Evolutionary conservation across 495 filamentous ascomycete species (phyloP), one percentile per base, ranked within the genome.

Genomic region (Zalerion maritima): DNA sequence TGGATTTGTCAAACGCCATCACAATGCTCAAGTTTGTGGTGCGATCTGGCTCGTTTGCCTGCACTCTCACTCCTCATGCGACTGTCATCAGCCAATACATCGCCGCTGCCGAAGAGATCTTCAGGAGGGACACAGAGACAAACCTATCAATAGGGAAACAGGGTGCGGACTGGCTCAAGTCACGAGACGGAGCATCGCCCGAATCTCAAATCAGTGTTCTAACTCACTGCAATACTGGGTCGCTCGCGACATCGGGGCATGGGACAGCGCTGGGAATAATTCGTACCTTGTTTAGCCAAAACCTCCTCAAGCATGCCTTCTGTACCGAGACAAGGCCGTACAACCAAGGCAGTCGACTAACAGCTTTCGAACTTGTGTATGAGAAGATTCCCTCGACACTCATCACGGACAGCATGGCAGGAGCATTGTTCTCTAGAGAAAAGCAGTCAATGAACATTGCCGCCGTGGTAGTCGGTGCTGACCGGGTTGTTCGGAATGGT

Each of bases 191-290:
- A 23, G 46, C 54, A 32, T 42, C 50, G 29, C 41, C 45, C 24
- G 47, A 60, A 18, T 60, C 49, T 26, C 62, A 60, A 46, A 62
- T 74, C 11, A 76, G 75, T 6, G 75, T 96, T 18, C 50, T 97
- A 38, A 97, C 89, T 14, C 89, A 97, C 55, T 97, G 89, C 57
- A 97, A 97, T 50, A 96, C 89, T 2, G 91, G 89, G 69, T 92
- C 85, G 23, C 75, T 97, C 26, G 89, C 89, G 22, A 97, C 89
- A 10, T 87, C 89, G 9, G 89, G 89, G 33, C 92, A 94, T 49
- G 89, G 89, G 31, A 97, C 89, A 20, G 89, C 89, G 1, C 61
- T 97, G 6, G 89, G 89, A 7, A 86, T 97, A 32, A 79, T 97
- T 42, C 83, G 89, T 35, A 76, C 75, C n/a, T 58, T 96, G 18